Evolutionary conservation across 2,329 filamentous ascomycete genomes (phyloP), one percentile per base, ranked within the genome.

Genomic region (Fulvia fulva): DNA sequence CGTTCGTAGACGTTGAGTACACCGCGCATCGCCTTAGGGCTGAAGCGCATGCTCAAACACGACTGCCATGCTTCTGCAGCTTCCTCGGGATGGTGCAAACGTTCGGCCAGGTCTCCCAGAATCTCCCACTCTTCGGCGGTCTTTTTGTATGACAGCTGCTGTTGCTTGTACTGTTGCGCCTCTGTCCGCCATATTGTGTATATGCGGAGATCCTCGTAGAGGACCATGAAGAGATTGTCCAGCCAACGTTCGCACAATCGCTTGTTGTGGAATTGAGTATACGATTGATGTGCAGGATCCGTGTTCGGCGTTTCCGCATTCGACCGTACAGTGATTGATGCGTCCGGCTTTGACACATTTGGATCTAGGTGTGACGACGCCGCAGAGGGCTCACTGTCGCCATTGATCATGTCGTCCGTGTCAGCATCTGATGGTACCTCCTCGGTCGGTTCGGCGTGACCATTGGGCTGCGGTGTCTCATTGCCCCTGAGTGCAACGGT

Each of bases 161-260:
- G 93, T 55, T 93, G 90, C 22, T 90, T 87, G 72, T 92, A 97
- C 73, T 97, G 93, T 0, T 91, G 90, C 85, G 97, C 94, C 74
- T 99, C 94, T 0, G 94, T 97, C 57, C 94, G 88, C 94, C 94
- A 99, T 74, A 99, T 99, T 12, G 94, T 99, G 79, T 99, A 99
- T 47, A 99, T 93, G 51, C 94, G 90, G 19, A 99, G 83, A 70
- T 99, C 94, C 74, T 99, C 94, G 73, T 99, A 99, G 2, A 99
- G 82, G 0, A 97, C 94, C 94, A 99, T 99, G 78, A 99, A 99
- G 22, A 99, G 82, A 69, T 96, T 97, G 75, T 99, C 94, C 2
- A 99, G 83, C 94, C 94, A 99, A 66, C 94, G 87, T 76, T 99
- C 94, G 70, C 94, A 99, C 1, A 99, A 84, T 0, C 94, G 88